Conservation (phyloP, 768 basidiomycete species). For the Podaxis sp. region DNA sequence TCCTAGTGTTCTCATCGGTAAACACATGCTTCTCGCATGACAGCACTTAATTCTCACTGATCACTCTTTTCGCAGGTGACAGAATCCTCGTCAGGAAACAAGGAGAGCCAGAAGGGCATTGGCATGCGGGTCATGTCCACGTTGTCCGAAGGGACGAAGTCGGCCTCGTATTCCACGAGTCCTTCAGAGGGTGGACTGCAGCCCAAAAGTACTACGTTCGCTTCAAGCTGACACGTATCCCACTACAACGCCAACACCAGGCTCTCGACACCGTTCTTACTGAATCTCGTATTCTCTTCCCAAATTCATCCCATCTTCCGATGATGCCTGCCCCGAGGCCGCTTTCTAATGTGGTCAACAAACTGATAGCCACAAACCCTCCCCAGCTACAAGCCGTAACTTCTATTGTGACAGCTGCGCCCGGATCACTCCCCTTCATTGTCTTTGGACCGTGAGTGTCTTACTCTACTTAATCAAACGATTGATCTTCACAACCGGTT, state of each 20-base stretch:
- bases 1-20: slow-evolving; percentile 55
- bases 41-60: not conserved
- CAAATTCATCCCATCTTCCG: slow-evolving; percentile 20
- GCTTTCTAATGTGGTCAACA: slow-evolving; percentile 35
- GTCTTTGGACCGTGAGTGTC: slow-evolving; percentile 60
- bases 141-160: slow-evolving; percentile 47
- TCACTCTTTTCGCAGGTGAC: slow-evolving; percentile 38
- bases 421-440: slow-evolving; percentile 53
- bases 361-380: slow-evolving; percentile 41
- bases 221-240: slow-evolving; percentile 57
- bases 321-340: not conserved
- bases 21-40: slow-evolving; percentile 7
- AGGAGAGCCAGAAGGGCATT: slow-evolving; percentile 37
- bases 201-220: slow-evolving; percentile 46
- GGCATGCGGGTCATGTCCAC: slow-evolving; percentile 62
- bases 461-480: not conserved
- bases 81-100: slow-evolving; percentile 48
- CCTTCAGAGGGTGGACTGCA: slow-evolving; percentile 36
- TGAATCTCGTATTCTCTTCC: slow-evolving; percentile 51
- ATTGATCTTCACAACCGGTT: not conserved
- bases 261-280: slow-evolving; percentile 47
- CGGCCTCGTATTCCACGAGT: slow-evolving; percentile 43
- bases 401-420: slow-evolving; percentile 39
- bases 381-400: slow-evolving; percentile 49
- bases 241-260: slow-evolving; percentile 57